Conservation (phyloP, 2,329 filamentous ascomycete species). For the Colletotrichum sp. region DNA sequence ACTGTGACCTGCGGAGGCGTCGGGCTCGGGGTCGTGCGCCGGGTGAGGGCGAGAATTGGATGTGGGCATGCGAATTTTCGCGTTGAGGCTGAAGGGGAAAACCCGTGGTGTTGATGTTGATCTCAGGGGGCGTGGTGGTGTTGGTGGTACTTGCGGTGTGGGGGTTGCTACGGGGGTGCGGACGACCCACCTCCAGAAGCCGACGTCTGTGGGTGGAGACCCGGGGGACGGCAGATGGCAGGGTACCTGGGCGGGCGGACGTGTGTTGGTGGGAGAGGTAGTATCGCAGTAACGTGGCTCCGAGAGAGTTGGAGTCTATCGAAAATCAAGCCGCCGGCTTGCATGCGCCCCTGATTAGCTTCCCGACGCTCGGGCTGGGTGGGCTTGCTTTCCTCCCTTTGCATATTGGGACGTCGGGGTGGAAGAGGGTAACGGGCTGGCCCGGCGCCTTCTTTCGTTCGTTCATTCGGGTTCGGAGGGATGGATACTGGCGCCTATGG, state of each 20-base stretch:
- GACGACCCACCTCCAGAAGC: not conserved
- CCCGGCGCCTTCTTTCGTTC: not conserved
- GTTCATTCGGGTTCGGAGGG: not conserved
- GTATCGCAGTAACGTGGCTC: not conserved
- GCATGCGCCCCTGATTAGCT: not conserved
- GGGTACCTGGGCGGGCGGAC: not conserved
- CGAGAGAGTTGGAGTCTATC: not conserved
- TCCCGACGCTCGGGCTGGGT: not conserved
- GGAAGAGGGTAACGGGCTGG: not conserved
- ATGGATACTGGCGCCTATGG: not conserved
- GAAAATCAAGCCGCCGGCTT: not conserved
- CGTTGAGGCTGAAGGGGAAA: not conserved
- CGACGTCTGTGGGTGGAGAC: not conserved
- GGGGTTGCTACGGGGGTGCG: slow-evolving; percentile 5
- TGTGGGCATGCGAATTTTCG: not conserved
- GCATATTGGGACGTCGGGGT: not conserved
- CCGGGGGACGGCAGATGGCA: not conserved
- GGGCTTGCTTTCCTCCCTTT: not conserved
- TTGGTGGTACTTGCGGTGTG: not conserved
- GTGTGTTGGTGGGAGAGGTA: not conserved
- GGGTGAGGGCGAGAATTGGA: not conserved
- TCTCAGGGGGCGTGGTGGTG: not conserved
- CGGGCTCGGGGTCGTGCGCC: not conserved
- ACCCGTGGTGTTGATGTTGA: slow-evolving; percentile 15
- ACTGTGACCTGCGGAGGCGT: not conserved